Base-by-base conservation (phyloP, 169 alveolate species). In the Plasmodium gallinaceum region DNA sequence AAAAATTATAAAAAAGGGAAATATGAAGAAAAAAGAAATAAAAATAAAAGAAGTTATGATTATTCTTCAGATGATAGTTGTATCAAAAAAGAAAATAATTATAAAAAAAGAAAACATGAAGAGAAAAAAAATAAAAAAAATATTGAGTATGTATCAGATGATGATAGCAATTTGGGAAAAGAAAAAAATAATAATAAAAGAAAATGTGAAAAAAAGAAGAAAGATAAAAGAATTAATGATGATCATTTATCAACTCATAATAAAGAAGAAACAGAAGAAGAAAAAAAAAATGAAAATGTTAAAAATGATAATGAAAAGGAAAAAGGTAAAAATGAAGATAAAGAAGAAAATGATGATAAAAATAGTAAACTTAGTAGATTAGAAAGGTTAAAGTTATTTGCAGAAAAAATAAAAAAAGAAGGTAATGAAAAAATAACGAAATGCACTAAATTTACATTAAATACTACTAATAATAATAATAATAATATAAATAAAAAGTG, bases 281-380 rank as follows among this genome's bases (percentile, higher is more conserved):
- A 93, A 68, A 7, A 62, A 42, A 68, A 46, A 64, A n/a, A 93
- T 73, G 74, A 91, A 90, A 22, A 91, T 61, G 32, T 66, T 74
- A 78, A 74, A 78, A 7, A 46, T 74, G 37, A 10, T 64, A 32
- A 39, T 68, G 64, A 8, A 54, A 20, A 37, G 74, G 5, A 70
- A 92, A 52, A 65, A 88, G 5, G 72, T 26, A 20, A 73, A 73
- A 45, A 88, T 88, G 54, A 8, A 32, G 5, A 58, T 12, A 88
- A 32, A 16, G 93, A 52, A 18, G 92, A 9, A 18, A 48, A 43
- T 9, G 74, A 32, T 37, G 60, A 58, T 5, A 61, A 37, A 20
- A 46, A n/a, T 6, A 43, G 32, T 20, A 72, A 72, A 37, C 75
- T 76, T 14, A 64, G 78, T 75, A 24, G 89, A 20, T 32, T 76